Conservation (phyloP, 2,329 filamentous ascomycete species). For the Metarhizium humberi region DNA sequence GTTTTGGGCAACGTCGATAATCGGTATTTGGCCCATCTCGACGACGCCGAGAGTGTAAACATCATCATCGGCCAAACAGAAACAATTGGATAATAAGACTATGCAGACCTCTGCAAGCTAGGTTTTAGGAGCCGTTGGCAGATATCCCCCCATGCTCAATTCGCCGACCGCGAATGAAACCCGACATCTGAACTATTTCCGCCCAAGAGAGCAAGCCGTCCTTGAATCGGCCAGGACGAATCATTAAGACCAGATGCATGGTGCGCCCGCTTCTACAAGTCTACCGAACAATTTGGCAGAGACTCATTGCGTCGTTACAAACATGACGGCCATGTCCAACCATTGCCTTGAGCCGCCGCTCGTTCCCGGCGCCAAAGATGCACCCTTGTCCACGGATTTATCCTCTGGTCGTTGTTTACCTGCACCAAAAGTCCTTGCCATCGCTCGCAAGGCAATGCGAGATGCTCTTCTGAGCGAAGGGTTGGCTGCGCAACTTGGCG, state of each 20-base stretch:
- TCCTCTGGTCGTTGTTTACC: neutral
- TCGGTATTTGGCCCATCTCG: too few species aligned
- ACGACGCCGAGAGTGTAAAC: too few species aligned
- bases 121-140: too few species aligned
- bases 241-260: neutral
- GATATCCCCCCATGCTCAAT: too few species aligned
- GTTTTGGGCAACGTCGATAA: too few species aligned
- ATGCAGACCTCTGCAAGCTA: too few species aligned
- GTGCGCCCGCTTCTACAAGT: neutral
- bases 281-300: neutral
- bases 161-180: too few species aligned
- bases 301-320: neutral
- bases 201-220: too few species aligned
- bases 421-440: constrained; percentile 44
- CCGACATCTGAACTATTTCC: too few species aligned
- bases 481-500: constrained; percentile 50
- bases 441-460: constrained; percentile 59
- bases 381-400: neutral
- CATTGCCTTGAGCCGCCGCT: neutral
- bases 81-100: too few species aligned
- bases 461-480: constrained; percentile 57
- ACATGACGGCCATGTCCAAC: neutral
- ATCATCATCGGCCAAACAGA: too few species aligned
- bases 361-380: neutral
- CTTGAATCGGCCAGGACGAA: too few species aligned